phyloP scores from a whole-genome alignment of 1,284 basidiomycete species.

The Ceratobasidium sp. region DNA sequence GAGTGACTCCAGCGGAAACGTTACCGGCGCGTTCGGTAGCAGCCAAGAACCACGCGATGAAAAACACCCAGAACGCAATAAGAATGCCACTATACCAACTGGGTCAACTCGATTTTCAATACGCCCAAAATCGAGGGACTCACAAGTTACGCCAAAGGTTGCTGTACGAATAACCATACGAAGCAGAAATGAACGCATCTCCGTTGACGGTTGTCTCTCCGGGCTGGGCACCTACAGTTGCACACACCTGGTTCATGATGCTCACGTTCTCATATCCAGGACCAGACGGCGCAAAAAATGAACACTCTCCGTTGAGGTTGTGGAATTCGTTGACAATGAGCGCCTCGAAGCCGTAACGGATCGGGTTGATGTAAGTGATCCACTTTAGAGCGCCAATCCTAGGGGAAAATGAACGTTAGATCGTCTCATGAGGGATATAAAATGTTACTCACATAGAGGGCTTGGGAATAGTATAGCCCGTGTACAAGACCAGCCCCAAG shows the following conservation, averaged over 20 bases:
- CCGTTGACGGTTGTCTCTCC: slow-evolving; percentile 63
- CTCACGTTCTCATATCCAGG: slow-evolving; percentile 65
- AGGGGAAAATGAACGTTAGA: not conserved
- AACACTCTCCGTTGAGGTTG: slow-evolving; percentile 58
- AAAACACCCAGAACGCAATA: slow-evolving; percentile 63
- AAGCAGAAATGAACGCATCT: slow-evolving; percentile 64
- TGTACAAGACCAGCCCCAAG: slow-evolving; percentile 68
- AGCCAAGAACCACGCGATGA: slow-evolving; percentile 61
- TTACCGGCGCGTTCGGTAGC: slow-evolving; percentile 59
- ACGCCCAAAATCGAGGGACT: too few relatives aligned
- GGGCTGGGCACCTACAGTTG: slow-evolving; percentile 64
- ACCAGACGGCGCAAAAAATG: slow-evolving; percentile 60
- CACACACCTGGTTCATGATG: slow-evolving; percentile 68
- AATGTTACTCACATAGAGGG: slow-evolving; percentile 32
- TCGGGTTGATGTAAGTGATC: slow-evolving; percentile 54
- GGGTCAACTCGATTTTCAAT: too few relatives aligned
- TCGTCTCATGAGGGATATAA: too few relatives aligned
- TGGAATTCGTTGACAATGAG: slow-evolving; percentile 68
- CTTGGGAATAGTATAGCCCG: slow-evolving; percentile 78
- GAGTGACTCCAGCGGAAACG: not conserved
- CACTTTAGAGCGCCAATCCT: slow-evolving; percentile 38
- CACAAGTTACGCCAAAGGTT: slow-evolving; percentile 72
- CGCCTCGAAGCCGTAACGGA: slow-evolving; percentile 65
- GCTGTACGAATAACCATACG: slow-evolving; percentile 69
- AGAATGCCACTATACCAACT: slow-evolving; percentile 60